These are phyloP conservation scores for Russula emetica DNA, from an alignment of 768 basidiomycete species.

Conservation along the genomic window DNA sequence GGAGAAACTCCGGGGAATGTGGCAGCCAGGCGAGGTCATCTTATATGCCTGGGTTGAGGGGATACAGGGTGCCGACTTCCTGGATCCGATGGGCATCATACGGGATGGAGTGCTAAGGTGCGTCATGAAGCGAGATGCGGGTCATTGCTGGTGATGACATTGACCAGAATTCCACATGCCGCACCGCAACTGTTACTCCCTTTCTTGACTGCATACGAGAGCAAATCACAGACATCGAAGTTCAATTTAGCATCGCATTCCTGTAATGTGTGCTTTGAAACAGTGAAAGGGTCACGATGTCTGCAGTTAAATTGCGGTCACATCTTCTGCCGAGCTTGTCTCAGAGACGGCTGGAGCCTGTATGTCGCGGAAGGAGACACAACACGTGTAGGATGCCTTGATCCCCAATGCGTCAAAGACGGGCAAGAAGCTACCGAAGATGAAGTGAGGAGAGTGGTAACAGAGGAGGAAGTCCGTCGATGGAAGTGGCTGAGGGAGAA, in stretches of 20 bases:
- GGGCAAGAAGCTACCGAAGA: conserved; percentile 58
- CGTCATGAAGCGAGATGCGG: background rate
- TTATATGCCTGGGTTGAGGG: conserved; percentile 71
- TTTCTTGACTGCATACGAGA: conserved; percentile 48
- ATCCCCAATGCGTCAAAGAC: conserved; percentile 70
- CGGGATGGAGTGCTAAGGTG: conserved; percentile 10
- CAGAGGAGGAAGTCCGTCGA: conserved; percentile 57
- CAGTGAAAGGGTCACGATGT: conserved; percentile 72
- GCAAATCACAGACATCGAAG: conserved; percentile 41
- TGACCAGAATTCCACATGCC: conserved; percentile 50
- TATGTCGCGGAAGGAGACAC: conserved; percentile 79
- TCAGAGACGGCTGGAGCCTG: conserved; percentile 77
- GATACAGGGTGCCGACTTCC: conserved; percentile 62
- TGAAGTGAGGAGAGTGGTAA: conserved; percentile 67
- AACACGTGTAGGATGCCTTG: conserved; percentile 73
- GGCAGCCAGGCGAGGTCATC: conserved; percentile 56
- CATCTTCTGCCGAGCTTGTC: conserved; percentile 78
- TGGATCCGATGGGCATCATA: conserved; percentile 44
- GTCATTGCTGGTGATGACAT: background rate
- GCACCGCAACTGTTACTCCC: conserved; percentile 51
- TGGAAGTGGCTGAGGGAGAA: conserved; percentile 80
- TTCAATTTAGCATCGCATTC: conserved; percentile 64
- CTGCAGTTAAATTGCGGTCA: conserved; percentile 67
- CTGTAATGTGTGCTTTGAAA: conserved; percentile 74
- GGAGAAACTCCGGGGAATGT: conserved; percentile 47